Percentiles rank a stretch among this genome's conserved stretches.
Conservation (phyloP, 2,329 filamentous ascomycete species). For the Aureobasidium sp. region DNA sequence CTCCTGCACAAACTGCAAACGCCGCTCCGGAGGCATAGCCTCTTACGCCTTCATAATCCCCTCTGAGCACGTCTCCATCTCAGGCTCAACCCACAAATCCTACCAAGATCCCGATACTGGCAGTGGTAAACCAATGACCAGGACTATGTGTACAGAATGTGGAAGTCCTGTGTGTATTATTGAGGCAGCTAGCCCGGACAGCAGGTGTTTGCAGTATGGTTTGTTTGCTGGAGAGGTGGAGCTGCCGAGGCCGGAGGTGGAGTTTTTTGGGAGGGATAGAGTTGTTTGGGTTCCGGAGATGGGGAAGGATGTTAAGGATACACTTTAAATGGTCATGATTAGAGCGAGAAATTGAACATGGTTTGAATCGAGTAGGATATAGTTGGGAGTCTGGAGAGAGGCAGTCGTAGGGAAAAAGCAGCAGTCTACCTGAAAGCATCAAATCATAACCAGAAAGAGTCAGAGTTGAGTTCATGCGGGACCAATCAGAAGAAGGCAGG, state of each 20-base stretch:
- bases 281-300: slow-evolving; percentile 14
- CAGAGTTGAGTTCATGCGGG: neutral
- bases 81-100: slow-evolving; percentile 9
- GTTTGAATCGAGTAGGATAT: neutral
- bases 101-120: slow-evolving; percentile 14
- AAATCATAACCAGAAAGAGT: neutral
- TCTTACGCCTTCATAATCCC: slow-evolving; percentile 17
- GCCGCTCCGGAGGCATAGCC: slow-evolving; percentile 16
- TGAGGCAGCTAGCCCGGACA: slow-evolving; percentile 14
- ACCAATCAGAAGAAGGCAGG: no score
- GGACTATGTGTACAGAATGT: slow-evolving; percentile 15
- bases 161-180: slow-evolving; percentile 17
- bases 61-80: slow-evolving; percentile 14
- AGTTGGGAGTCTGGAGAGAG: neutral
- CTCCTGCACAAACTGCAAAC: slow-evolving; percentile 17
- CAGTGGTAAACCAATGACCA: slow-evolving; percentile 16
- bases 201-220: slow-evolving; percentile 17
- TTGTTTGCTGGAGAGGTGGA: slow-evolving; percentile 14
- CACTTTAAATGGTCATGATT: neutral
- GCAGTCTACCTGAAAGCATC: no score
- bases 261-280: slow-evolving; percentile 16
- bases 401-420: neutral
- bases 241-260: slow-evolving; percentile 15
- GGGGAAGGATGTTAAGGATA: slow-evolving; percentile 15
- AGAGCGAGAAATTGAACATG: no score